phyloP scores from a whole-genome alignment of 441 rosid genomes.

The Aquilaria agallochum region DNA sequence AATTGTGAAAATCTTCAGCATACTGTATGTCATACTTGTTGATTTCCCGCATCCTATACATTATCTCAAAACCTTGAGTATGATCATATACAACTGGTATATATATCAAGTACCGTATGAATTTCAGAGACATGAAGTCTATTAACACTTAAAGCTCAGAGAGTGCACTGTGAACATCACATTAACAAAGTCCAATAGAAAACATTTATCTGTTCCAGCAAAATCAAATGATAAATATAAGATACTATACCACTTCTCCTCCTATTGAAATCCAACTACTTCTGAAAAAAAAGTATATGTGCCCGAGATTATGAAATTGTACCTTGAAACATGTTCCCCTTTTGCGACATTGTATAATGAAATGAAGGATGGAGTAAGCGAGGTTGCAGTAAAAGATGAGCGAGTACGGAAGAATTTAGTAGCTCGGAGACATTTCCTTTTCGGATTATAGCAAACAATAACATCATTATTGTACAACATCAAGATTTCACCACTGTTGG shows the following conservation, averaged over 20 bases:
- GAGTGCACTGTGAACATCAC: neutral
- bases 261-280: neutral
- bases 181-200: neutral
- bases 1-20: conserved; percentile 1
- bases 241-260: neutral
- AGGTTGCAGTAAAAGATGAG: conserved; percentile 8
- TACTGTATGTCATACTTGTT: neutral
- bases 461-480: conserved; percentile 5
- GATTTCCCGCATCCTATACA: conserved; percentile 6
- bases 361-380: conserved; percentile 14
- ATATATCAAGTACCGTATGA: neutral
- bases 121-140: neutral
- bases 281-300: neutral
- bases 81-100: neutral
- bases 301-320: neutral
- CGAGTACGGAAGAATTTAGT: conserved; percentile 13
- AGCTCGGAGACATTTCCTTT: neutral
- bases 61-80: neutral
- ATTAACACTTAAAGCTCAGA: neutral
- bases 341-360: conserved; percentile 13
- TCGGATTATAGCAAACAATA: conserved; percentile 13
- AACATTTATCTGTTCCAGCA: neutral
- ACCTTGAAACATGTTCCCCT: conserved; percentile 16
- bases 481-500: conserved; percentile 18
- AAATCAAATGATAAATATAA: conserved; percentile 1